Conservation (phyloP, 495 filamentous ascomycete genomes). For the Apiosordaria backusii region DNA sequence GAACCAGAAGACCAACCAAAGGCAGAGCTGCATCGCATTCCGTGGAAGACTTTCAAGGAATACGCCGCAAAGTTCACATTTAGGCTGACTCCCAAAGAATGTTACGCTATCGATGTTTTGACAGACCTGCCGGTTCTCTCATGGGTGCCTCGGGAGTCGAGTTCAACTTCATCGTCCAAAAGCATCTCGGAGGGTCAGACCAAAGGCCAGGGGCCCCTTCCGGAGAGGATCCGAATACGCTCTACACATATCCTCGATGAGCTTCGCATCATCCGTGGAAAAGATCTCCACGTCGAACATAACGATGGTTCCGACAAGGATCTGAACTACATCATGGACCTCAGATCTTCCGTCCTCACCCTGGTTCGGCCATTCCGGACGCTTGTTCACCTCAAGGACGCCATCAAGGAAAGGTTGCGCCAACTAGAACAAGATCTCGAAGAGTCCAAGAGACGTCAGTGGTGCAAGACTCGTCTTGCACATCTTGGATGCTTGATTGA, state of each 20-base stretch:
- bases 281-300: not conserved
- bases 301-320: not conserved
- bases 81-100: not conserved
- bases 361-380: too few species aligned
- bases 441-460: not conserved
- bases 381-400: too few species aligned
- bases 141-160: not conserved
- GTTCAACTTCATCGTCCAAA: not conserved
- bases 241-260: conserved; percentile 25
- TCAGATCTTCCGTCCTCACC: conserved; percentile 3
- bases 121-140: not conserved
- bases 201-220: conserved; percentile 8
- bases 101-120: not conserved
- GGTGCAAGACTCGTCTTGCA: not conserved
- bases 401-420: too few species aligned
- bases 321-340: not conserved
- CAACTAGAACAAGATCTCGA: too few species aligned
- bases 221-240: conserved; percentile 27
- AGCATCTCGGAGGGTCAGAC: too few species aligned
- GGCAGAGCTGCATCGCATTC: too few species aligned
- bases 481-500: conserved; percentile 28
- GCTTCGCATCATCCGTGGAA: not conserved
- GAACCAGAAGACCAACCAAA: too few species aligned
- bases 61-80: too few species aligned
- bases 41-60: too few species aligned